Evolutionary conservation across 768 basidiomycete species (phyloP), one percentile per base, ranked within the genome.

Genomic region (Amanita jacksonii): DNA sequence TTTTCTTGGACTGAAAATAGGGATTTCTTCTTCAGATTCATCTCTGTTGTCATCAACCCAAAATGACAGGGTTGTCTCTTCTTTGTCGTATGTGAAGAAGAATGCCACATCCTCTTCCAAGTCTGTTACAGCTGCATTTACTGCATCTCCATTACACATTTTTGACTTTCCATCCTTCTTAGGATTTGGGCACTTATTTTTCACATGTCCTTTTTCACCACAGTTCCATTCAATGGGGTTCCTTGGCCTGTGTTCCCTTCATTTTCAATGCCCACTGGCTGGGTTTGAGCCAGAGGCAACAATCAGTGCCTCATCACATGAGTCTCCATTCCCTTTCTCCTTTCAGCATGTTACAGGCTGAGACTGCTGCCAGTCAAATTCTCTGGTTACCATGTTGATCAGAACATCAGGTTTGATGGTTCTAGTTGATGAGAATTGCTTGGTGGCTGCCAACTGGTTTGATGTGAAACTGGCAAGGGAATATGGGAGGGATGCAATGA

Each of bases 401-500:
- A 38, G 20, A 1, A 22, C 20, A 23, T 38, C 37, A 3, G 37
- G 18, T 4, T 8, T 13, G 3, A 38, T 38, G 20, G 37, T 38
- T n/a, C 23, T 38, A 1, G 18, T 13, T 1, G 3, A 5, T 1
- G 37, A 18, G 22, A 20, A 23, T 4, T 20, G 37, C 37, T 13
- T 18, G 3, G 22, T 22, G 23, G 37, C 16, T 2, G 22, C 37
- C 4, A 38, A 12, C 12, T 38, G 37, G 12, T 38, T 20, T 20
- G 55, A 58, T 8, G 57, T 52, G 38, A 57, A 63, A 20, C 41
- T 53, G 22, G 57, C 32, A 2, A 58, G 51, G 28, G 38, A 31
- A 9, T n/a, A 20, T 25, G 58, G 62, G 41, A 64, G 51, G 42
- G 54, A 60, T 1, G 43, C 37, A 28, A 64, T 56, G 38, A 63